Evolutionary conservation across 176 grass and related monocot species (phyloP), one percentile per base, ranked within the genome.

Genomic region (Aegilops longissima): DNA sequence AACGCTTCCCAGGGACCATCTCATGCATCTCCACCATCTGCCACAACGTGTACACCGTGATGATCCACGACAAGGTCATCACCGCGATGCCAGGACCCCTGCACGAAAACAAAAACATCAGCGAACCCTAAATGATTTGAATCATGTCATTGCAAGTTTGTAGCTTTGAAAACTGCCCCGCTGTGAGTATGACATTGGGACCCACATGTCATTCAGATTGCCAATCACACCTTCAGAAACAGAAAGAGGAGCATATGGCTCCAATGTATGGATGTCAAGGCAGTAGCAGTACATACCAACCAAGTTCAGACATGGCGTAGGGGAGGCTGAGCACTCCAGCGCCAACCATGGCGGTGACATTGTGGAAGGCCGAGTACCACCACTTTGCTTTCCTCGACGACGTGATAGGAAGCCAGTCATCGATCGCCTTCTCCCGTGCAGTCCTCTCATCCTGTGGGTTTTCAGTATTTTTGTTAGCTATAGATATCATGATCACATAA

Each of bases 321-420:
- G 95, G 95, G 8, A 98, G 91, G 77, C 91, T 87, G 80, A 98
- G 90, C 34, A 98, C 95, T n/a, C 95, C 95, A 6, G 95, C 93
- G 2, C 95, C 95, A 2, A 98, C 95, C 95, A 98, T 95, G 91
- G 95, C 95, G 0, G 95, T 98, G 83, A 98, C 95, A 89, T 98
- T 98, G 93, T 98, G 95, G 89, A 95, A 98, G 59, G 93, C 87
- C 0, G 95, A 93, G 80, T 98, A 98, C 95, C 95, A 98, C 95
- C 95, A 98, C 62, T 95, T 98, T 34, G 95, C 95, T 16, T 93
- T 90, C 79, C 95, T 87, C 16, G 93, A 93, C 5, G 95, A 95
- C 4, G 93, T 93, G 86, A 98, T 98, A 0, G 95, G 95, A 5
- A 98, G 95, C 95, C 95, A 98, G 1, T 93, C 91, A 12, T 98